These are phyloP conservation scores for Penicillium egyptiacum DNA, from an alignment of 495 filamentous ascomycete species.

Conservation along the genomic window DNA sequence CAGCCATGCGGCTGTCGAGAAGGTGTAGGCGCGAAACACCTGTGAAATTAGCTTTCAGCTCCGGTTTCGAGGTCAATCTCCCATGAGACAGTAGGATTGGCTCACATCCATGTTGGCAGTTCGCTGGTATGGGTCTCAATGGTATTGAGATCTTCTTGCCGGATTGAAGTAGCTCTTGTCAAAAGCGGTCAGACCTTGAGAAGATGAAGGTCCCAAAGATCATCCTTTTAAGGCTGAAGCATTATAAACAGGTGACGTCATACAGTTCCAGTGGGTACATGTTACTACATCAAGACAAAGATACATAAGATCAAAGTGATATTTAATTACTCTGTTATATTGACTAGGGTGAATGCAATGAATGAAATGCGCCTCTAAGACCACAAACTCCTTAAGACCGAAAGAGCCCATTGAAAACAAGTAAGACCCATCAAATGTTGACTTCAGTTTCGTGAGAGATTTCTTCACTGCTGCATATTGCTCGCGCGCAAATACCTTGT, in stretches of 20 bases:
- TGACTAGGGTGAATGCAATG: not conserved
- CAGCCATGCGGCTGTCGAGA: slow-evolving; percentile 66
- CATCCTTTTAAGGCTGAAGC: slow-evolving; percentile 3
- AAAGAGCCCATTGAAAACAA: not conserved
- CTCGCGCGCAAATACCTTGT: slow-evolving; percentile 46
- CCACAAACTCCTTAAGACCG: slow-evolving; percentile 9
- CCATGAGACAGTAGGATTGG: not conserved
- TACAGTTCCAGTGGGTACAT: not conserved
- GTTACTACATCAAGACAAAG: not conserved
- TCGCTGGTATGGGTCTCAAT: not conserved
- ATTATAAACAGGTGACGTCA: slow-evolving; percentile 11
- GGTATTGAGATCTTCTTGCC: not conserved
- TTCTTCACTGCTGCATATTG: slow-evolving; percentile 34
- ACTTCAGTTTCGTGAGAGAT: not conserved
- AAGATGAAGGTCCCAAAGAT: slow-evolving; percentile 1
- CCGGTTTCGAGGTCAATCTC: not conserved
- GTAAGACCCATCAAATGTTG: slow-evolving; percentile 5
- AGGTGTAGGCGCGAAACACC: slow-evolving; percentile 67
- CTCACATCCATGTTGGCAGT: slow-evolving; percentile 22
- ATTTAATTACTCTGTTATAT: not conserved
- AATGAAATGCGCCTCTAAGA: slow-evolving; percentile 12
- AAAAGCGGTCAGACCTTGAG: not conserved
- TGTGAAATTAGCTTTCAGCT: slow-evolving; percentile 25
- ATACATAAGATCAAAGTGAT: not conserved
- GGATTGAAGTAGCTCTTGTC: not conserved